Base-by-base conservation (phyloP, 2,329 filamentous ascomycete species). In the Xylaria arbuscula region DNA sequence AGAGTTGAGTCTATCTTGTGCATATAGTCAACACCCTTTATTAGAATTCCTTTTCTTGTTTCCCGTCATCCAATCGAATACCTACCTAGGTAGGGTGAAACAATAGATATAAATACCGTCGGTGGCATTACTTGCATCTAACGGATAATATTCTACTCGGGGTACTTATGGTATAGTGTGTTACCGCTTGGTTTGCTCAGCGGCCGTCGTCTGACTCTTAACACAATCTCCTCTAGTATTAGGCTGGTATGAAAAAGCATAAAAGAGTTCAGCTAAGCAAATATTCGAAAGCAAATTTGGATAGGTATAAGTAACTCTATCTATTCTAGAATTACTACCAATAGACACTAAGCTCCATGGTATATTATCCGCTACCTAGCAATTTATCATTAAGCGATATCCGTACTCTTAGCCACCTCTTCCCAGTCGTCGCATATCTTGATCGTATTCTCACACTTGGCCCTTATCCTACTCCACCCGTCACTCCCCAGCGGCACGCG, bases 401-500 rank as follows among this genome's bases (percentile, higher is more conserved):
- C 66, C 1, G 63, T 69, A 38, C 69, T 70, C 50, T 63, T 66
- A 11, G 69, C 69, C 22, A 69, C 69, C 45, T 63, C 38, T 28
- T 69, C 62, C 69, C 69, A 70, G 1, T 64, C 69, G 32, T 64
- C 63, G 36, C 69, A 70, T 6, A 69, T 66, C 13, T 64, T 63
- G 1, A 70, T 28, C 32, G 85, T 86, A 13, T 78, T 76, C 51
- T 87, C 82, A 24, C 88, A 79, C 78, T 88, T 88, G 0, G 77
- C 73, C 70, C 80, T 84, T 24, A 89, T 82, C 4, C 70, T 78
- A 1, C 74, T 72, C 74, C 84, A 88, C 0, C 85, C 84, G 76
- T 89, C 87, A 0, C 80, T 85, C 0, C 87, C 87, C 11, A 89
- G 78, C 0, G 86, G 81, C 15, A 86, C 81, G 36, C 87, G 78